Percentiles rank a stretch among this genome's conserved stretches.
phyloP scores from a whole-genome alignment of 805 yeast species.

The Starmerella floris region DNA sequence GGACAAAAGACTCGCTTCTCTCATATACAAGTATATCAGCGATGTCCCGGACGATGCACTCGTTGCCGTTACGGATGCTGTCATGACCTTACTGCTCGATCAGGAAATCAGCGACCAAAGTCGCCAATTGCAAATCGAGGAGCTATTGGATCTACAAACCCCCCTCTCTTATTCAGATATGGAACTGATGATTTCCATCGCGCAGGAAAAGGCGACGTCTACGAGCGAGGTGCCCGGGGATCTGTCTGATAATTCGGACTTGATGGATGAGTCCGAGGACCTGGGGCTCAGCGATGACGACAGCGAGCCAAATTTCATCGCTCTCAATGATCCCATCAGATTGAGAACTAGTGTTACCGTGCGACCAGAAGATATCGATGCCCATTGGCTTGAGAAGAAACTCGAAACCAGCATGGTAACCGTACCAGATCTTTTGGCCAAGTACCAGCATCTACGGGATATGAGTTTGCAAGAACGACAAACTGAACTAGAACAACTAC shows the following conservation, averaged over 20 bases:
- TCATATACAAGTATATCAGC: conserved; percentile 12
- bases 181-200: conserved; percentile 17
- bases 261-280: conserved; percentile 23
- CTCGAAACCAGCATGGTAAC: conserved; percentile 21
- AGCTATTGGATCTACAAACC: conserved; percentile 31
- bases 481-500: conserved; percentile 37
- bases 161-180: not conserved
- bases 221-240: too few species aligned
- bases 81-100: conserved; percentile 42
- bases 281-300: conserved; percentile 24
- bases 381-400: conserved; percentile 39
- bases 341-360: conserved; percentile 17
- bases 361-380: conserved; percentile 33
- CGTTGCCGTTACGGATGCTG: conserved; percentile 45
- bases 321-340: conserved; percentile 13
- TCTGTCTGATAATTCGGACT: not conserved
- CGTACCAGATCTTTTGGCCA: conserved; percentile 26
- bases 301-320: conserved; percentile 12
- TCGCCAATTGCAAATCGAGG: conserved; percentile 40
- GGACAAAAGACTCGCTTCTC: not conserved
- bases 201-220: not conserved
- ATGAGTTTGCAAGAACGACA: conserved; percentile 32
- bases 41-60: conserved; percentile 35
- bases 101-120: conserved; percentile 33
- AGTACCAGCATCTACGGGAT: conserved; percentile 26